phyloP scores from a whole-genome alignment of 2,329 filamentous ascomycete species.

The Ophiocordyceps camponoti-rufipedis region DNA sequence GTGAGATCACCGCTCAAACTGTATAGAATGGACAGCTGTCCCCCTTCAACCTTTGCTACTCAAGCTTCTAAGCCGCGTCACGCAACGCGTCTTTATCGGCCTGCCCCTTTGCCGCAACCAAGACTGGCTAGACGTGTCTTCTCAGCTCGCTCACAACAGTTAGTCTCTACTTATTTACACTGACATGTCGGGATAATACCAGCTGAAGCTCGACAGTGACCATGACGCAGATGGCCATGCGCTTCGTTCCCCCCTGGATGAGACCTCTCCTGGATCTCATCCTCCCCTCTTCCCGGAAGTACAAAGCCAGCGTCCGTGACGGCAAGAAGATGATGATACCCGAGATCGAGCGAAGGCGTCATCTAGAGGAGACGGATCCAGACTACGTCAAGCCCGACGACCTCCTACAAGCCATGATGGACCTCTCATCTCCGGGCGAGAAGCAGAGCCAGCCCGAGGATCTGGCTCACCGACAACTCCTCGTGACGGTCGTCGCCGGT shows the following conservation, averaged over 20 bases:
- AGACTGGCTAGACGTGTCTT: conserved; percentile 2
- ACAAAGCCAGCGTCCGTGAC: not conserved
- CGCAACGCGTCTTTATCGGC: conserved; percentile 3
- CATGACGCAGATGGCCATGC: conserved; percentile 4
- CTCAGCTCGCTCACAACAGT: conserved; percentile 3
- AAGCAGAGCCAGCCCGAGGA: not conserved
- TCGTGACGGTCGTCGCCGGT: conserved; percentile 2
- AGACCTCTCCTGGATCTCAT: conserved; percentile 2
- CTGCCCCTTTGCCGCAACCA: conserved; percentile 2
- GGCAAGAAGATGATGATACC: conserved; percentile 1
- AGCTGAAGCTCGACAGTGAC: conserved; percentile 1
- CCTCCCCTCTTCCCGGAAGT: conserved; percentile 1
- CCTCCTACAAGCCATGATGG: conserved; percentile 3
- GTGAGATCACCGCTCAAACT: no score
- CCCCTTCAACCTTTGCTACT: conserved; percentile 2
- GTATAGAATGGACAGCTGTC: conserved; percentile 2
- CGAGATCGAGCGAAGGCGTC: conserved; percentile 2
- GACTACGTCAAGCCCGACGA: conserved; percentile 1
- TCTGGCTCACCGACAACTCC: conserved; percentile 1
- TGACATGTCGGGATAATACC: not conserved
- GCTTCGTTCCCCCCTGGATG: conserved; percentile 1
- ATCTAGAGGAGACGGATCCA: not conserved
- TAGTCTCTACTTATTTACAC: not conserved
- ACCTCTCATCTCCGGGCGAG: not conserved
- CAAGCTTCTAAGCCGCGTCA: conserved; percentile 1